Base-by-base conservation (phyloP, 768 basidiomycete species). In the Tulasnella sp. region DNA sequence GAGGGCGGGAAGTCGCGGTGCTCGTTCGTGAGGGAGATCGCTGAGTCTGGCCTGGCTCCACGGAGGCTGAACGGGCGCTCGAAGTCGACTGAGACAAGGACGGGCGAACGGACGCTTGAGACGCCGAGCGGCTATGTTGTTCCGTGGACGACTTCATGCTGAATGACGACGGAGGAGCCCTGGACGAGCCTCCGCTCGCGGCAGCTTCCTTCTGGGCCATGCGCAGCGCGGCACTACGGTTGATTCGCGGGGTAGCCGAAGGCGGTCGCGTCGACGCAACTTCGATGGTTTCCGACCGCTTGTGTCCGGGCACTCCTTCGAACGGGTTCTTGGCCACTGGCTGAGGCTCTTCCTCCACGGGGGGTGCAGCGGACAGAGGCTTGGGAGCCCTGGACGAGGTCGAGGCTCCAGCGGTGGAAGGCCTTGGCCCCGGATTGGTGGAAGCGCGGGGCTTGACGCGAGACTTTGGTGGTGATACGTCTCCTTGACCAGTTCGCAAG, bases 221-320 rank as follows among this genome's bases (percentile, higher is more conserved):
- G 18, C 80, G 73, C 5, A 80, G 74, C 10, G 69, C 75, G 32
- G 80, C 80, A 26, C 79, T 77, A 20, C 79, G 79, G 61, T 80
- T 80, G 48, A 79, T 90, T 61, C 92, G 86, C 1, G 93, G 93
- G 0, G 90, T 88, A 67, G 94, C 89, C 3, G 83, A 82, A 6
- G 93, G 93, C 2, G 93, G 88, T 20, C 90, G 90, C 29, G 91
- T 93, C 29, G 91, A 92, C 18, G 93, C 91, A 11, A 95, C 94
- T 0, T 85, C 77, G 73, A 95, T 92, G 9, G 88, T 88, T 80
- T 86, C 89, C 0, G 87, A 71, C 76, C 93, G 91, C 82, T 93
- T 94, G 83, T 95, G 94, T 0, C 93, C 93, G 0, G 93, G 94
- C 4, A 94, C 90, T 79, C 92, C 90, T 32, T 88, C 87, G 82